Evolutionary conservation across 345 rosid species (phyloP).

Genomic region (Citropsis articulata): DNA sequence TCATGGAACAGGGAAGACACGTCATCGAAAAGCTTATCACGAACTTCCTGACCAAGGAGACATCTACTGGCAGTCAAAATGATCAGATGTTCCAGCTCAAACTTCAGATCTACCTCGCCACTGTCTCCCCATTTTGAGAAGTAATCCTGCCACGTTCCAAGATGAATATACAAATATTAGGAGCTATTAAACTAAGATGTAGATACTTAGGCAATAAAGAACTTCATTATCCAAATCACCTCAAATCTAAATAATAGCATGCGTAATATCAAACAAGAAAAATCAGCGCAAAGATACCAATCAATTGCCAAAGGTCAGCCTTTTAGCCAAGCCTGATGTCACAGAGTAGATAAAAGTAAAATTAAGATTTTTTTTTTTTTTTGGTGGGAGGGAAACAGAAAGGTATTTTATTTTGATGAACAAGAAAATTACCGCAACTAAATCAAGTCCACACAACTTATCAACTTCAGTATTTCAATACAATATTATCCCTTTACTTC

Average conservation of each 20-base stretch:
- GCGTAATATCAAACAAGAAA: not conserved
- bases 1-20: slow-evolving; percentile 95
- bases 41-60: slow-evolving; percentile 86
- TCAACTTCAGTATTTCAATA: not conserved
- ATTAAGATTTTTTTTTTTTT: not conserved
- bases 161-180: slow-evolving; percentile 11
- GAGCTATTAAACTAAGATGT: slow-evolving; percentile 1
- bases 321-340: not conserved
- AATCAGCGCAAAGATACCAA: not conserved
- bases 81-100: slow-evolving; percentile 88
- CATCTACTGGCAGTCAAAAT: slow-evolving; percentile 99
- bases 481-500: not conserved
- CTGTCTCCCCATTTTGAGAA: slow-evolving; percentile 95
- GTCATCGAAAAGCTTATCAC: slow-evolving; percentile 91
- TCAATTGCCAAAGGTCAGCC: not conserved
- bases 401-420: not conserved
- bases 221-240: not conserved
- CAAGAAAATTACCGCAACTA: not conserved
- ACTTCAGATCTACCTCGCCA: slow-evolving; percentile 89
- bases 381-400: not conserved
- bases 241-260: not conserved
- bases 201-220: not conserved
- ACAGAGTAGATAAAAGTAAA: not conserved
- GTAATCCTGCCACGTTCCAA: slow-evolving; percentile 56
- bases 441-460: not conserved